Evolutionary conservation across 176 grass and related monocot genomes (phyloP).

Genomic region (Lolium rigidum): DNA sequence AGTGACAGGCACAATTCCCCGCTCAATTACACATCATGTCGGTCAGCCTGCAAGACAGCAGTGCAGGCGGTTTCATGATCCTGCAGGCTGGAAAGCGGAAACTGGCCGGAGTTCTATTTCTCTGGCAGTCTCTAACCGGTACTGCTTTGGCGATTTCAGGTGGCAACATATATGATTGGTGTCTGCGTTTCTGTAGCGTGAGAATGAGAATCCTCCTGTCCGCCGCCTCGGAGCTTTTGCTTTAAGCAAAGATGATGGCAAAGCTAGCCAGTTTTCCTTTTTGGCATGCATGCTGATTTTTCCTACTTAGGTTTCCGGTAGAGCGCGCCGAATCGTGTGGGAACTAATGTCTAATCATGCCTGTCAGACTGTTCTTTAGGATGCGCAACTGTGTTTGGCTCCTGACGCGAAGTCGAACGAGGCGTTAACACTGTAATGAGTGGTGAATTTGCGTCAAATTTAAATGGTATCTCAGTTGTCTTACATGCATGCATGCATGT

Average conservation of each 20-base stretch:
- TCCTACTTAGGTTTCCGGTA: neutral
- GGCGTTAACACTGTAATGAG: neutral
- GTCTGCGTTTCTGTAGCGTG: neutral
- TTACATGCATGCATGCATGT: neutral
- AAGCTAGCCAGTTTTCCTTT: neutral
- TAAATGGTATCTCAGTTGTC: neutral
- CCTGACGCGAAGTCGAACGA: neutral
- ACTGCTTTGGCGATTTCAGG: neutral
- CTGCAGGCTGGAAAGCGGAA: neutral
- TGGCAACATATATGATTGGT: constrained; percentile 7
- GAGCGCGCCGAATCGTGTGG: neutral
- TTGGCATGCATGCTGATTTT: neutral
- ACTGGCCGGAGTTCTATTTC: neutral
- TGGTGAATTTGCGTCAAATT: neutral
- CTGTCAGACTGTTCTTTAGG: neutral
- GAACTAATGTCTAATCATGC: neutral
- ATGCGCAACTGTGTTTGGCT: neutral
- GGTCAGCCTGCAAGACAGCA: neutral
- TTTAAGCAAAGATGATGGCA: constrained; percentile 51
- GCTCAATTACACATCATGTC: neutral
- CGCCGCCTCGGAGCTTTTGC: constrained; percentile 28
- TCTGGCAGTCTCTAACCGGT: neutral
- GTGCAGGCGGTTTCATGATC: constrained; percentile 16
- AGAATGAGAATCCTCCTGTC: constrained; percentile 45
- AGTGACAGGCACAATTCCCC: neutral